Base-by-base conservation (phyloP, 176 grass and related monocot species). In the Olyra latifolia region DNA sequence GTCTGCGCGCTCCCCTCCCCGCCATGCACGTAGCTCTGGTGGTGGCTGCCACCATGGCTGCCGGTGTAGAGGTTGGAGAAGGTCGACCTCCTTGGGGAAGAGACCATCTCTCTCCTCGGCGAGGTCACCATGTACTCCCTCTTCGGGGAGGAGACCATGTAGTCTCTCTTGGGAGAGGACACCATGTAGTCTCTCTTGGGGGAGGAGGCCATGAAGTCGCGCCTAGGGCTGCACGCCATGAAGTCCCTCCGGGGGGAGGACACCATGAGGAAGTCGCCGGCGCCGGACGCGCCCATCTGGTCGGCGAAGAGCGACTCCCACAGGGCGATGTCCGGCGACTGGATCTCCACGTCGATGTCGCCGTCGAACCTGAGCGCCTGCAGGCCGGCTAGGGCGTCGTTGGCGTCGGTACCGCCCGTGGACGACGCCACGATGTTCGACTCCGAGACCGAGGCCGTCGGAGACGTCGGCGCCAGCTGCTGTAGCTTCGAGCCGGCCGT, bases 251-350 rank as follows among this genome's bases (percentile, higher is more conserved):
- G 82, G 1, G 91, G 91, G 20, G 91, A 90, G 65, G 83, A 85
- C 80, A 88, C 83, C 63, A 35, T 35, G 32, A 93, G 73, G 85
- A 93, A 93, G 69, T 93, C 88, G 15, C 19, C 29, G 29, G 19
- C 55, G 2, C 74, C 41, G 0, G 81, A 69, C 7, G 49, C 17
- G 24, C 85, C 88, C 15, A 90, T 62, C 47, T 90, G 91, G 44
- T 93, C 91, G 35, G 88, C 82, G 20, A 93, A 84, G 62, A 93
- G 50, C 2, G 85, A 93, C 57, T 93, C 91, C 88, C 88, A 90
- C 27, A 93, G 28, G 22, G 84, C 62, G 25, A 81, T 69, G 42
- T 93, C 91, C 0, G 88, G 88, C 50, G 91, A 90, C 70, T 93
- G 82, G 68, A 93, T 78, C 88, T 93, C 88, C 9, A 35, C 55